phyloP scores from a whole-genome alignment of 768 basidiomycete species.

The Leccinum imitatum region DNA sequence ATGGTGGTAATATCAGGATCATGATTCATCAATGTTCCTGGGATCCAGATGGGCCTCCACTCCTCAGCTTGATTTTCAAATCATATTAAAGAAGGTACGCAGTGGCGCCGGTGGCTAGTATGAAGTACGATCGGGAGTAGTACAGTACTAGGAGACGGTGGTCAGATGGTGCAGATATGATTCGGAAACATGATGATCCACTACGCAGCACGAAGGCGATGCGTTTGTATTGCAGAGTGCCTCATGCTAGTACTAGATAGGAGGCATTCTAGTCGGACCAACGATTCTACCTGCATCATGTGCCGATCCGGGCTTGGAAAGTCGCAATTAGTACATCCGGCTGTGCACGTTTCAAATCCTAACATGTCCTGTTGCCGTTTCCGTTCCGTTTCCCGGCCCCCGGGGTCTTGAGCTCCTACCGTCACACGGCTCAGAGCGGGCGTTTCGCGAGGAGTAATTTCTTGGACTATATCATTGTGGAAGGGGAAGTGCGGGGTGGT shows the following conservation, averaged over 20 bases:
- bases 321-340: not conserved
- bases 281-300: not conserved
- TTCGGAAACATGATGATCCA: not conserved
- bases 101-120: not conserved
- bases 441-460: not conserved
- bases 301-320: not conserved
- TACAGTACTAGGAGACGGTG: not conserved
- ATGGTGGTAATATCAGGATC: not conserved
- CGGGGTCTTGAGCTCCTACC: not conserved
- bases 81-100: not conserved
- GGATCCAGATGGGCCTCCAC: not conserved
- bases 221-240: not conserved
- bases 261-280: not conserved
- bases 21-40: not conserved
- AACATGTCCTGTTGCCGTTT: not conserved
- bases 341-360: not conserved
- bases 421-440: not conserved
- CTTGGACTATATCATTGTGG: not conserved
- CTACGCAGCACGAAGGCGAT: not conserved
- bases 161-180: not conserved
- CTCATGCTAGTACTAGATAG: not conserved
- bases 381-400: not conserved
- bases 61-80: not conserved
- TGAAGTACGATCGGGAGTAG: not conserved
- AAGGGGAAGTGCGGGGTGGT: not conserved